Percentiles rank a stretch among this genome's conserved stretches.
Conservation (phyloP, 2,329 filamentous ascomycete genomes). For the Trichoderma pleuroti region DNA sequence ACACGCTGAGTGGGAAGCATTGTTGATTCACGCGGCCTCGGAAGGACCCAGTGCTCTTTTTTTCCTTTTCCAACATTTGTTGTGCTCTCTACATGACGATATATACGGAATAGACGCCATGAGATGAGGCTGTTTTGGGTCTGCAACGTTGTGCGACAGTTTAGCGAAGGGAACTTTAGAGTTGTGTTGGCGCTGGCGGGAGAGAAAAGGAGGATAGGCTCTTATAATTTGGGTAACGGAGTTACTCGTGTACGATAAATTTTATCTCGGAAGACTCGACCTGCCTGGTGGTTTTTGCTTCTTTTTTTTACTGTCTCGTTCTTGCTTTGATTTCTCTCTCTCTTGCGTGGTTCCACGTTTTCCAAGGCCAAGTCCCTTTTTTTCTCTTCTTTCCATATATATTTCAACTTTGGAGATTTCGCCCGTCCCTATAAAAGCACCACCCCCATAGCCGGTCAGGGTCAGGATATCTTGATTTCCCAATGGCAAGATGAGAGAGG, state of each 20-base stretch:
- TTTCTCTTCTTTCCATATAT: background rate
- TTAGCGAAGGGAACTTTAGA: slow-evolving; percentile 21
- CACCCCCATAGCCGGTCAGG: background rate
- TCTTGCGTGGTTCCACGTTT: background rate
- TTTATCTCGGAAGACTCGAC: slow-evolving; percentile 23
- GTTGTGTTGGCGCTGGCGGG: slow-evolving; percentile 11
- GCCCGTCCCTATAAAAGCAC: background rate
- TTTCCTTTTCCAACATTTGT: background rate
- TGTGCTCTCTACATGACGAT: slow-evolving; percentile 14
- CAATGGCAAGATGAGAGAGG: background rate
- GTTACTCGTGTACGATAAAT: slow-evolving; percentile 36
- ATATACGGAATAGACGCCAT: slow-evolving; percentile 11
- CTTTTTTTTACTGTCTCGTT: background rate
- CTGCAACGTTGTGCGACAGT: slow-evolving; percentile 18
- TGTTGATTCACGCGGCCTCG: background rate
- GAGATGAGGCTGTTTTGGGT: slow-evolving; percentile 20
- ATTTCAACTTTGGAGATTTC: background rate
- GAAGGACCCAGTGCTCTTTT: background rate
- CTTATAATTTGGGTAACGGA: slow-evolving; percentile 33
- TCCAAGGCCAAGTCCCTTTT: slow-evolving; percentile 1
- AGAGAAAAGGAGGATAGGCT: slow-evolving; percentile 22
- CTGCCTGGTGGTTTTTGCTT: slow-evolving; percentile 13
- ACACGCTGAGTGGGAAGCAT: background rate
- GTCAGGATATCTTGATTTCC: background rate
- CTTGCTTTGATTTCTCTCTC: slow-evolving; percentile 15